Base-by-base conservation (phyloP, 2,329 filamentous ascomycete species). In the Aspergillus ochraceoroseus region DNA sequence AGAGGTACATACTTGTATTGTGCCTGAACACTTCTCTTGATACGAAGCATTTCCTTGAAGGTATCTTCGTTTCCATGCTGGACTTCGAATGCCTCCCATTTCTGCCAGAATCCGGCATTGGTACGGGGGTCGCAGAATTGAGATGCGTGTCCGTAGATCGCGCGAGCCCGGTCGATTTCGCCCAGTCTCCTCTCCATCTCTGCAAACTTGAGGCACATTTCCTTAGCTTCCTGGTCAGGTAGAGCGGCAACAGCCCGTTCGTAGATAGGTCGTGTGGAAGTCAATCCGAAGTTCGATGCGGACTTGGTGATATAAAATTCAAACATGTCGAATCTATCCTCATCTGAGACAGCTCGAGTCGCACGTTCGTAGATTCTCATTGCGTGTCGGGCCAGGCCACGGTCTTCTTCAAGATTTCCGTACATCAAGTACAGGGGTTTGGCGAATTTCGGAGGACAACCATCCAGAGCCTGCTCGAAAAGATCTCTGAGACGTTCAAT, bases 231-330 rank as follows among this genome's bases (percentile, higher is more conserved):
- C 47, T 75, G 79, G 65, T 98, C 92, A 0, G 94, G 90, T 23
- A 98, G 73, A n/a, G 88, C 85, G 7, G 87, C 82, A 52, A 98
- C 95, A 25, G 92, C 90, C 41, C 89, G 82, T 68, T 98, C 92
- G 71, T 98, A 98, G 55, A 98, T 98, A 0, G 87, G 83, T 36
- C 92, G 75, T 2, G 92, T 95, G 0, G 92, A 96, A 0, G 92
- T 89, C 36, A 98, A 77, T 20, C 94, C 92, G 58, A 98, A 98
- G 67, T 98, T 98, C 13, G 88, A 94, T 1, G 92, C 92, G 0
- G 89, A 95, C 64, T 98, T 96, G 43, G 90, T 96, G 61, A 98
- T 95, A 71, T 98, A 98, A 62, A 96, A 95, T 65, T 95, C 92
- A 72, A 95, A 98, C 89, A 98, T 95, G 57, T 95, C 88, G 45